Percentiles rank a stretch among this genome's conserved stretches.
Conservation (phyloP, 495 filamentous ascomycete genomes). For the Penicillium atrosanguineum region DNA sequence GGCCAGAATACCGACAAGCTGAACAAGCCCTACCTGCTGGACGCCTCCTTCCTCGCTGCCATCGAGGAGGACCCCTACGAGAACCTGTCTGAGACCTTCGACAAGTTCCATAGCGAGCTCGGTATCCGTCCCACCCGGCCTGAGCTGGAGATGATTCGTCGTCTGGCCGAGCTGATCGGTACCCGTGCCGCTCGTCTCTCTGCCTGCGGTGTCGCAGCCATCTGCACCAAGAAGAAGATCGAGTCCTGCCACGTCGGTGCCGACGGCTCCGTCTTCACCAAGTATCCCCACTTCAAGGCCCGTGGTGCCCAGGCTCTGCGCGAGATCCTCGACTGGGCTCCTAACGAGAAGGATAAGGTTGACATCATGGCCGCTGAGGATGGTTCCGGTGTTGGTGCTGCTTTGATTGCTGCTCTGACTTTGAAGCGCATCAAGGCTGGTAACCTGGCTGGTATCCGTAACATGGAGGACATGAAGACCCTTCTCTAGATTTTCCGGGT, state of each 20-base stretch:
- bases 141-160: constrained; percentile 82
- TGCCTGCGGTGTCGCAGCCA: constrained; percentile 90
- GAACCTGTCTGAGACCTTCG: constrained; percentile 82
- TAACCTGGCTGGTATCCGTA: constrained; percentile 72
- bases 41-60: constrained; percentile 91
- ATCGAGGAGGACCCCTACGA: constrained; percentile 96
- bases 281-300: constrained; percentile 95
- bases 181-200: constrained; percentile 91
- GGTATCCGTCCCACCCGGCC: constrained; percentile 62
- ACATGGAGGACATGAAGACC: constrained; percentile 56
- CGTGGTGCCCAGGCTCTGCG: constrained; percentile 84
- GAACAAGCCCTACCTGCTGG: constrained; percentile 78
- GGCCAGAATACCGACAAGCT: constrained; percentile 77
- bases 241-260: constrained; percentile 88
- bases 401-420: constrained; percentile 89
- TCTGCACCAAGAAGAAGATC: constrained; percentile 92
- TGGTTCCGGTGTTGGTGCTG: constrained; percentile 93
- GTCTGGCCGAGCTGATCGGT: constrained; percentile 88
- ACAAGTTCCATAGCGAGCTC: constrained; percentile 73
- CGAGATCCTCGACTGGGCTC: constrained; percentile 90
- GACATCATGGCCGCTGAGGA: constrained; percentile 87
- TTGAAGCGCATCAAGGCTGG: constrained; percentile 79
- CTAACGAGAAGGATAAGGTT: constrained; percentile 76
- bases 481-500: constrained; percentile 20
- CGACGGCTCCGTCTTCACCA: constrained; percentile 96